Evolutionary conservation across 495 filamentous ascomycete species (phyloP), one percentile per base, ranked within the genome.

Genomic region (Penicillium atrosanguineum): DNA sequence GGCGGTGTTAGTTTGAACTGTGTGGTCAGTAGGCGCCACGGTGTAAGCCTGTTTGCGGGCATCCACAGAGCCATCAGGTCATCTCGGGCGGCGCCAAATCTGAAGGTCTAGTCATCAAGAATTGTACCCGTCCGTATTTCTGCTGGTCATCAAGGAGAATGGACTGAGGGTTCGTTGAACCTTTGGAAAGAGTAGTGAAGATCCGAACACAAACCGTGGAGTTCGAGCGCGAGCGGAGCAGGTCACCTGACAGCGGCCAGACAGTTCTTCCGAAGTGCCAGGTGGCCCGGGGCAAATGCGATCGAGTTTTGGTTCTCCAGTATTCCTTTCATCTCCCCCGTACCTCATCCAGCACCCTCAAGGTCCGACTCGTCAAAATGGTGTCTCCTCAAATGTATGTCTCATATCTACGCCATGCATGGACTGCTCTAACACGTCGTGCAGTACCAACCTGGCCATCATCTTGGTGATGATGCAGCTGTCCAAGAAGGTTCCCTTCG

Each of bases 401-500:
- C 12, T 25, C 7, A n/a, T 7, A 3, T 25, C 15, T 40, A 38
- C 14, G 20, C 7, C 7, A 14, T 36, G 31, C 4, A 8, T 41
- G 15, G 21, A 40, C 21, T 43, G 50, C 47, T 51, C 14, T 26
- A 20, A n/a, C 16, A 31, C 49, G 7, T 56, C 19, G 41, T 62
- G 49, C 70, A 95, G 91, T 59, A 95, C 90, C 59, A 96, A 96
- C 79, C 78, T 96, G 71, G 79, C 88, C 71, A 89, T 96, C 83
- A 92, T 96, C 72, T 83, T 96, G 60, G 89, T 89, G 64, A 91
- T 97, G 87, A 97, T 97, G 91, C 94, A 97, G 77, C 82, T 91
- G 51, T 86, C 94, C 53, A 98, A 98, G 82, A 89, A 87, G 77
- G 85, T 98, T 48, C 90, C 91, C 42, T 95, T 97, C 69, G 95